These are phyloP conservation scores for Prunus yedoensis DNA, from an alignment of 331 rosid genomes.

Conservation along the genomic window DNA sequence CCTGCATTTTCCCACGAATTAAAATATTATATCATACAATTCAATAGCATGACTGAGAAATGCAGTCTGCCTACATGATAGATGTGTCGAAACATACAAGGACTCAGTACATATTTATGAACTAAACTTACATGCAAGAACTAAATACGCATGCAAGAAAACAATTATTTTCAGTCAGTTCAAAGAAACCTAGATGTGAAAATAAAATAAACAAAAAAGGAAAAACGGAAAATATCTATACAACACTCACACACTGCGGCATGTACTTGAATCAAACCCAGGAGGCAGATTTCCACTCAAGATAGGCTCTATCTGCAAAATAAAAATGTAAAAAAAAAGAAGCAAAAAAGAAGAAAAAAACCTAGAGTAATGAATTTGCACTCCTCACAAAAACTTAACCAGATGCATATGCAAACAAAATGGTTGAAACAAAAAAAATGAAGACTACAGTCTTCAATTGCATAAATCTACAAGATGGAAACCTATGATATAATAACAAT, in stretches of 20 bases:
- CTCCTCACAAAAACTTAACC: constrained; percentile 39
- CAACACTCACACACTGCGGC: constrained; percentile 99
- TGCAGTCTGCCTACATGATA: background rate
- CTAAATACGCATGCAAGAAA: constrained; percentile 11
- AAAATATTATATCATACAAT: constrained; percentile 19
- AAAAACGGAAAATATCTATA: constrained; percentile 32
- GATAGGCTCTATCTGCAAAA: constrained; percentile 99
- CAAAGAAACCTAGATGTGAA: constrained; percentile 29
- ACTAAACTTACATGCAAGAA: too few species aligned
- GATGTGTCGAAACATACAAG: background rate
- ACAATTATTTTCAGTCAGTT: constrained; percentile 18
- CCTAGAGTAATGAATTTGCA: constrained; percentile 35
- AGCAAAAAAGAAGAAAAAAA: background rate
- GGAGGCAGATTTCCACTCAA: constrained; percentile 99
- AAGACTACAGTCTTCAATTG: background rate
- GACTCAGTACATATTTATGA: background rate
- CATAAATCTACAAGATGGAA: background rate
- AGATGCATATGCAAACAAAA: background rate
- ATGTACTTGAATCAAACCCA: constrained; percentile 95
- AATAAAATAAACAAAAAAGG: background rate
- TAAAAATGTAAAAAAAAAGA: constrained; percentile 51
- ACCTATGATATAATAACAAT: background rate
- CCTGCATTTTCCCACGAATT: constrained; percentile 50
- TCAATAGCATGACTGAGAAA: background rate
- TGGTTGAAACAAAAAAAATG: background rate